Base-by-base conservation (phyloP, 306 rosid species). In the Pyrus pyrifolia region DNA sequence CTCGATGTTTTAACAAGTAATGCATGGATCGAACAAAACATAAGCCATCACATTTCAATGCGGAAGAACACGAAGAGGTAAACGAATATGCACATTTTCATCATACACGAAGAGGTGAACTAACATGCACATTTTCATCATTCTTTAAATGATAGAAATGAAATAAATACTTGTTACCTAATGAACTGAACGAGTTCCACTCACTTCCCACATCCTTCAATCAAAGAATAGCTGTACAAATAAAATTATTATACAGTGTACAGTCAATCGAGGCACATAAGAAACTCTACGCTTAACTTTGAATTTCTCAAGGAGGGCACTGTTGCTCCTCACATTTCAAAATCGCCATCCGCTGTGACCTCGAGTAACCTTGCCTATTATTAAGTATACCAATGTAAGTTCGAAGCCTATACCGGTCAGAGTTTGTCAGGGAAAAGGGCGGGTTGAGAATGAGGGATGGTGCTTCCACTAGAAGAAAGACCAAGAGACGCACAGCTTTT, bases 361-460 rank as follows among this genome's bases (percentile, higher is more conserved):
- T 89, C 6, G 91, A 86, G 83, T 81, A 84, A 64, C 90, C 91
- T 85, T 91, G 96, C 88, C 99, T 88, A 80, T 85, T 91, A 70
- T 87, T 86, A 70, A 96, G 88, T 66, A 87, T 81, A 15, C 91
- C 93, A 27, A 96, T 88, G 89, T 96, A 96, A 51, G 63, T 86
- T 76, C 83, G 92, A 52, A 96, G 93, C 87, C 99, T 77, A 83
- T 91, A 93, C 8, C 98, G 91, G 82, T 91, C 98, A 0, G 99
- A 84, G 78, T 81, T 96, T 49, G 98, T 93, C 60, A 93, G 86
- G 25, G 98, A 88, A 80, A 96, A 91, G 4, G 98, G 98, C 2
- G 98, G 99, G 66, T 93, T 96, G 19, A 93, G 89, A 78, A 96
- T 88, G 80, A 96, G 93, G 44, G 98, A 93, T 46, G 94, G 96